Evolutionary conservation across 1,284 basidiomycete genomes (phyloP), one percentile per base, ranked within the genome.

Genomic region (Ceratobasidium papillatum): DNA sequence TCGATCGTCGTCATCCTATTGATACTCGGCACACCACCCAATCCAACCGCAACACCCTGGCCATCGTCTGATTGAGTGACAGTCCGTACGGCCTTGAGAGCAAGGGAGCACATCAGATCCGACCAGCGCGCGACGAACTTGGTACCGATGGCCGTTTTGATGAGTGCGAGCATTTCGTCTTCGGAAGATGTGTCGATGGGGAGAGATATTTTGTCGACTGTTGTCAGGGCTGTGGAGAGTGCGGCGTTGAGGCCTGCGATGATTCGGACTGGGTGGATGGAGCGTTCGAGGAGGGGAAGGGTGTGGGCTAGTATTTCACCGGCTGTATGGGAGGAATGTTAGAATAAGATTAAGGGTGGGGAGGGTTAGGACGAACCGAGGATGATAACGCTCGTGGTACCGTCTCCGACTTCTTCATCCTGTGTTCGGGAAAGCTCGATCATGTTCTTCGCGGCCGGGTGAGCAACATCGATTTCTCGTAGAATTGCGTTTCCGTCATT

Each of bases 231-330:
- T 80, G 95, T 92, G 79, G 94, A 91, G 77, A 99, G 90, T 0
- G 97, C 97, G 80, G 94, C 93, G 86, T 98, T 98, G 86, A 97
- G 98, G 0, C 97, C 96, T 14, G 94, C 93, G 83, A 99, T 99
- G 85, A 99, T 99, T 77, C 99, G 95, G 76, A 99, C 97, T 2
- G 96, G 98, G 84, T 99, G 97, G 79, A 99, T 97, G 84, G 96
- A 94, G 79, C 96, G 91, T 82, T 99, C 95, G 47, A 99, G 90
- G 78, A 97, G 91, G 12, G 94, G 88, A 3, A 98, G 86, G 0
- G 95, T 96, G 80, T 98, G 95, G 0, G 96, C 96, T n/a, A 99
- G 91, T 77, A 99, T 98, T 83, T 99, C 96, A n/a, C 96, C 96
- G 64, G 96, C 97, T 96, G 80, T 0, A 22, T 7, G 22, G 12